Evolutionary conservation across 352 stramenopile genomes (phyloP).

Genomic region (Plasmopara viticola): DNA sequence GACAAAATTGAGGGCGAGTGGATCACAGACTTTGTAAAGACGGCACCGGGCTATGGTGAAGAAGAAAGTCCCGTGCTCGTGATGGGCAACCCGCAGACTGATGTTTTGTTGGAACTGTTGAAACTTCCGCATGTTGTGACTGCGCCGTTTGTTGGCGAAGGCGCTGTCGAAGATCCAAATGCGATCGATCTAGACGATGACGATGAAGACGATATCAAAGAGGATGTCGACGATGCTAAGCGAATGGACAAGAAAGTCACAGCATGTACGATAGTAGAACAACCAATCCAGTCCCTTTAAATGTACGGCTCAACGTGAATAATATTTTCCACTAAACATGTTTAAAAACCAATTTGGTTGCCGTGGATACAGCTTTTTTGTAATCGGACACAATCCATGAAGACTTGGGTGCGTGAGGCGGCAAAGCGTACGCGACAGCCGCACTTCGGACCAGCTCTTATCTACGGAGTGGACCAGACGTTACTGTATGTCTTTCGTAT

Average conservation of each 20-base stretch:
- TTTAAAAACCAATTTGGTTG: not conserved
- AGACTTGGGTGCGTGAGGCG: slow-evolving; percentile 67
- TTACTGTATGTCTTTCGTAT: slow-evolving; percentile 32
- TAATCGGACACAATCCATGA: slow-evolving; percentile 32
- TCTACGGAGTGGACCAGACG: slow-evolving; percentile 50
- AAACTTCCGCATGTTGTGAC: slow-evolving; percentile 93
- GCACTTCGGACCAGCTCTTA: slow-evolving; percentile 41
- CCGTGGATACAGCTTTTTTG: not conserved
- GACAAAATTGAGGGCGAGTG: slow-evolving; percentile 51
- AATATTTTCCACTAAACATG: not conserved
- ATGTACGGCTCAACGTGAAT: not conserved
- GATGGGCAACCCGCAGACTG: slow-evolving; percentile 93
- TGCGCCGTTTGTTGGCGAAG: slow-evolving; percentile 61
- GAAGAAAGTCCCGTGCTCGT: slow-evolving; percentile 22
- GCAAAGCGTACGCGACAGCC: slow-evolving; percentile 44
- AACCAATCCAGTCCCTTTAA: slow-evolving; percentile 1
- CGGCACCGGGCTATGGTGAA: slow-evolving; percentile 53
- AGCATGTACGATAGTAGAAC: slow-evolving; percentile 2
- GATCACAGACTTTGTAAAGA: slow-evolving; percentile 78
- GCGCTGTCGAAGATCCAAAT: slow-evolving; percentile 43
- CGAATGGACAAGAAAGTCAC: slow-evolving; percentile 14
- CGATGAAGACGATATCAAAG: slow-evolving; percentile 20
- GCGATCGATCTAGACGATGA: slow-evolving; percentile 53
- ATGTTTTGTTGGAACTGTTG: slow-evolving; percentile 88
- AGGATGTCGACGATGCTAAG: slow-evolving; percentile 4